phyloP scores from a whole-genome alignment of 2,329 filamentous ascomycete genomes.

The Cladosporium velox region DNA sequence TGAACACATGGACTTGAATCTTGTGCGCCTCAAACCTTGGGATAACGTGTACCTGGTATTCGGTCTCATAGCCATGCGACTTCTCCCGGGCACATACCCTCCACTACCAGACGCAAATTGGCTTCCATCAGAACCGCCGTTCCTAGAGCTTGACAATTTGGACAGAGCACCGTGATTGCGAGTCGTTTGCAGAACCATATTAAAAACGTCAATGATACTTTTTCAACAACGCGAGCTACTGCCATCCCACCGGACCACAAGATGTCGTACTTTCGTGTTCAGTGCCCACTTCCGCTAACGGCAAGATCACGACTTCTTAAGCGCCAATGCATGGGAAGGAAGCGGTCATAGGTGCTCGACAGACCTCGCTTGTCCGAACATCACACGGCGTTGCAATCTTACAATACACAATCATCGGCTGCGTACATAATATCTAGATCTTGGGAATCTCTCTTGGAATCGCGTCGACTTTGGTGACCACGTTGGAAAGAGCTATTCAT shows the following conservation, averaged over 20 bases:
- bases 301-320: neutral
- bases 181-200: too few relatives aligned
- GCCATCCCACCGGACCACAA: neutral
- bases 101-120: neutral
- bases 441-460: conserved; percentile 5
- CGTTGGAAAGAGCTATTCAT: neutral
- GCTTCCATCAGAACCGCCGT: neutral
- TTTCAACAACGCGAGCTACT: neutral
- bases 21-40: neutral
- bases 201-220: neutral
- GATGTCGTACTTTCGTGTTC: conserved; percentile 1
- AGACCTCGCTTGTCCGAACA: neutral
- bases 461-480: neutral
- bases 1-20: neutral
- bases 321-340: neutral
- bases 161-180: neutral
- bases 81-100: neutral
- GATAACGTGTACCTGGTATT: neutral
- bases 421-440: conserved; percentile 10
- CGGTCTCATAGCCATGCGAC: neutral
- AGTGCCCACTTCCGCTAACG: neutral
- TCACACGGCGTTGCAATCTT: neutral
- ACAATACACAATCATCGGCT: conserved; percentile 1
- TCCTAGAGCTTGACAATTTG: neutral
- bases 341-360: neutral